Conservation (phyloP, 2,329 filamentous ascomycete genomes). For the Talaromyces sp. region DNA sequence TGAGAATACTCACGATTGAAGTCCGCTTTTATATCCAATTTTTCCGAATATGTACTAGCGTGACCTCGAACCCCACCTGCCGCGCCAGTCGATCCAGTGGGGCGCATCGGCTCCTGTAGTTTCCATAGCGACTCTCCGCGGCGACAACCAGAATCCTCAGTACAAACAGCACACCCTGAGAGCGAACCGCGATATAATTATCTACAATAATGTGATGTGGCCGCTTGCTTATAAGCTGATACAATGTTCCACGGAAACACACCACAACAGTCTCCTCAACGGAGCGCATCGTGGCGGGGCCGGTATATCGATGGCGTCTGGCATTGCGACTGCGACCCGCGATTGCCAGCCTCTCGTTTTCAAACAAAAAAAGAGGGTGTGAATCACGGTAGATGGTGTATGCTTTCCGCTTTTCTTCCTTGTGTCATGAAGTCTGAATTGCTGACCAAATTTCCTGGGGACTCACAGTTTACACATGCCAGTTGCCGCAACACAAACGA, state of each 20-base stretch:
- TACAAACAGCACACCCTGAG: background rate
- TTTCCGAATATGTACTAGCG: background rate
- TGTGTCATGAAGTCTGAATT: background rate
- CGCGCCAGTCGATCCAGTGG: background rate
- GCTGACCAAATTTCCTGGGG: background rate
- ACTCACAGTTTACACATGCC: constrained; percentile 50
- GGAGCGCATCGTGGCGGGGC: constrained; percentile 24
- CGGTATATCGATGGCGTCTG: constrained; percentile 42
- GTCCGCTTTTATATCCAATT: background rate
- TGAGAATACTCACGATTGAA: too few species aligned
- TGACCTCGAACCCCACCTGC: background rate
- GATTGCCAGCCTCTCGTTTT: constrained; percentile 50
- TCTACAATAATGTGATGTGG: background rate
- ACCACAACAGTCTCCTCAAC: constrained; percentile 3
- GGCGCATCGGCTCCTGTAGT: background rate
- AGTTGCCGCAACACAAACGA: constrained; percentile 41
- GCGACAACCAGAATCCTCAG: background rate
- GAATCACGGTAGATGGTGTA: constrained; percentile 54
- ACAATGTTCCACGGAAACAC: constrained; percentile 5
- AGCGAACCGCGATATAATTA: background rate
- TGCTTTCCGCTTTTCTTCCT: constrained; percentile 10
- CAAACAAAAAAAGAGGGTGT: constrained; percentile 53
- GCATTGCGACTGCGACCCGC: constrained; percentile 53
- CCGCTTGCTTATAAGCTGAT: background rate
- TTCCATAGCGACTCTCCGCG: background rate